Evolutionary conservation across 1,284 basidiomycete species (phyloP).

Genomic region (Cutaneotrichosporon daszewskae): DNA sequence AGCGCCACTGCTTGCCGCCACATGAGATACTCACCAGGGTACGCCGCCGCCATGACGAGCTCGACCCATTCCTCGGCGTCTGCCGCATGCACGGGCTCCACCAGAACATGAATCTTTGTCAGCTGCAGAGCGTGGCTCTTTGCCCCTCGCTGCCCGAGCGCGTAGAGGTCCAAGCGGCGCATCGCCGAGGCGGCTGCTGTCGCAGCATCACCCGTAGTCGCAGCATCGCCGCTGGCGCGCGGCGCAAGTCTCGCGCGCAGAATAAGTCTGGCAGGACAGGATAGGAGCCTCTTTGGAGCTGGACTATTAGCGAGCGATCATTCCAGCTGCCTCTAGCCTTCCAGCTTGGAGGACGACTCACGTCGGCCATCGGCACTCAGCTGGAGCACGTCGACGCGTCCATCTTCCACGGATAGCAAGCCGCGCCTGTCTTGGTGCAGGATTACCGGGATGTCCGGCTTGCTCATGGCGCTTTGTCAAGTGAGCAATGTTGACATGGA

Average conservation of each 20-base stretch:
- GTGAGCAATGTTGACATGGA: neutral
- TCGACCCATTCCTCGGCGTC: conserved; percentile 57
- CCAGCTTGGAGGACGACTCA: no score
- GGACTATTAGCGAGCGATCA: neutral
- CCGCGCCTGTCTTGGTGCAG: conserved; percentile 41
- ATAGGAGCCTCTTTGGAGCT: conserved; percentile 41
- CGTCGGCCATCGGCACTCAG: conserved; percentile 40
- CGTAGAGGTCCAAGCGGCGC: conserved; percentile 32
- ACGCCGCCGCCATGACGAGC: conserved; percentile 56
- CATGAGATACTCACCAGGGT: conserved; percentile 58
- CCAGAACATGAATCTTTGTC: conserved; percentile 40
- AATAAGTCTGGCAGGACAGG: conserved; percentile 28
- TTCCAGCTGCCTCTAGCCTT: neutral
- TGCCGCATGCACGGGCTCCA: conserved; percentile 29
- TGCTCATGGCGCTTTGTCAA: conserved; percentile 1
- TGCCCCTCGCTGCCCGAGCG: conserved; percentile 23
- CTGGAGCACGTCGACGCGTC: conserved; percentile 37
- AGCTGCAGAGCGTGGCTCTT: conserved; percentile 21
- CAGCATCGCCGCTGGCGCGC: neutral
- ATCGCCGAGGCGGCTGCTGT: neutral
- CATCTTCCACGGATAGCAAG: conserved; percentile 38
- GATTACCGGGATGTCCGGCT: conserved; percentile 37
- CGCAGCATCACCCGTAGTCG: neutral
- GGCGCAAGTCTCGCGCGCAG: conserved; percentile 26
- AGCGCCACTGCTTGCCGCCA: neutral